Evolutionary conservation across 2,329 filamentous ascomycete species (phyloP).

Genomic region (Trichoderma simmonsii): DNA sequence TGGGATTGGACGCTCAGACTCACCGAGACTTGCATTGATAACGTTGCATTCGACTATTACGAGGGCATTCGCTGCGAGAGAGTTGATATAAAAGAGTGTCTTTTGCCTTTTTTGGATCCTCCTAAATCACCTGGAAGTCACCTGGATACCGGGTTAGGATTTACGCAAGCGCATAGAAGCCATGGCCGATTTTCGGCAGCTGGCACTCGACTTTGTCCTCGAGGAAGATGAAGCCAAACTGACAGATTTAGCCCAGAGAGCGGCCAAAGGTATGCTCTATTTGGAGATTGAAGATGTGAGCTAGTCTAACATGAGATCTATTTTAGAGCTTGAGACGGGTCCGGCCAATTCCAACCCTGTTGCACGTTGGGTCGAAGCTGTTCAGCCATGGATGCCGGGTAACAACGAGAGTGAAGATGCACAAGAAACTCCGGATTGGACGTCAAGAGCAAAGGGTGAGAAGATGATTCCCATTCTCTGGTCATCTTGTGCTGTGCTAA

Average conservation of each 20-base stretch:
- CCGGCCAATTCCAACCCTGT: slow-evolving; percentile 44
- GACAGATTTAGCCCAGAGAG: slow-evolving; percentile 41
- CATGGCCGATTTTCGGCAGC: slow-evolving; percentile 52
- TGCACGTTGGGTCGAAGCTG: slow-evolving; percentile 54
- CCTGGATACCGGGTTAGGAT: background rate
- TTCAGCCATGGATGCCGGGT: slow-evolving; percentile 53
- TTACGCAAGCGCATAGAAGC: background rate
- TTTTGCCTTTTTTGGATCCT: background rate
- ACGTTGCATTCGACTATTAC: background rate
- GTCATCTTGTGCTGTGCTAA: background rate
- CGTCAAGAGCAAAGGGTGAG: slow-evolving; percentile 51
- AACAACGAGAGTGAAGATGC: slow-evolving; percentile 40
- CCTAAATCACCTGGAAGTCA: background rate
- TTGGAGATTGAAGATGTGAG: background rate
- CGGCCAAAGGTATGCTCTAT: slow-evolving; percentile 40
- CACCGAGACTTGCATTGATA: background rate
- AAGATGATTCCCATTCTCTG: too few species aligned
- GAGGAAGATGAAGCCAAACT: slow-evolving; percentile 45
- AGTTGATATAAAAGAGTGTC: background rate
- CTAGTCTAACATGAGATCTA: background rate
- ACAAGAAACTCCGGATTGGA: slow-evolving; percentile 47
- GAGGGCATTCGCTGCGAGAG: background rate
- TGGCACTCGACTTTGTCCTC: slow-evolving; percentile 54
- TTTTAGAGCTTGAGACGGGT: slow-evolving; percentile 44
- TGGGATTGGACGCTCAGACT: background rate